These are phyloP conservation scores for Drechslerella dactyloides DNA, from an alignment of 2,329 filamentous ascomycete genomes.

Conservation along the genomic window DNA sequence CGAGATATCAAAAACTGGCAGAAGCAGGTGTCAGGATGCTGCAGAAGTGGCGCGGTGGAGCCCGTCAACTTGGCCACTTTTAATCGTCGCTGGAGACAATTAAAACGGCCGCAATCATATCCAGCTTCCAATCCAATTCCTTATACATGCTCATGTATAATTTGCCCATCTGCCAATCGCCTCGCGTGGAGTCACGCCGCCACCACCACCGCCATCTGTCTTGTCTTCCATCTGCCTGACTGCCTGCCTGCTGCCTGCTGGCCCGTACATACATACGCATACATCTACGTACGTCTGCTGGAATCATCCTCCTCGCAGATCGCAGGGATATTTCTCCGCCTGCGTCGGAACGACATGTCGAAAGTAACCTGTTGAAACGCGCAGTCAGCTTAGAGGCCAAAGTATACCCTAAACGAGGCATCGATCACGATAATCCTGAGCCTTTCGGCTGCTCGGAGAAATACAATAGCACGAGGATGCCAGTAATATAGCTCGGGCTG, in stretches of 20 bases:
- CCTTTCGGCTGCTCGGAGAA: constrained; percentile 44
- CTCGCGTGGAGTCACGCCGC: too few relatives aligned
- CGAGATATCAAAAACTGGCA: constrained; percentile 40
- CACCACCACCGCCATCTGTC: too few relatives aligned
- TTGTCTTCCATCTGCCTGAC: too few relatives aligned
- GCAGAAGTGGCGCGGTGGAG: constrained; percentile 39
- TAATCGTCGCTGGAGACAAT: neutral
- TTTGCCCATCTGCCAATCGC: too few relatives aligned
- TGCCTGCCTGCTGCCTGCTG: too few relatives aligned
- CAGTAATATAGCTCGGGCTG: constrained; percentile 16
- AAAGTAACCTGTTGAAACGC: constrained; percentile 49
- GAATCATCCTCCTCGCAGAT: constrained; percentile 11
- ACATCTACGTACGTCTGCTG: too few relatives aligned
- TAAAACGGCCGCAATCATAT: neutral
- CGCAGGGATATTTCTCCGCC: constrained; percentile 49
- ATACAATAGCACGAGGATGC: neutral
- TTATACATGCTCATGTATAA: too few relatives aligned
- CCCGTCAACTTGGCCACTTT: neutral
- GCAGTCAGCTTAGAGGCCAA: constrained; percentile 26
- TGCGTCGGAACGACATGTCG: constrained; percentile 48
- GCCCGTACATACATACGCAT: too few relatives aligned
- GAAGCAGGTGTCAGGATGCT: constrained; percentile 44
- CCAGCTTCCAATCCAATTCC: too few relatives aligned
- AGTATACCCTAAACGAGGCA: constrained; percentile 30
- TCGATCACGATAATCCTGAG: constrained; percentile 4